phyloP scores from a whole-genome alignment of 129 eudicot genomes.

The Gnaphalium uliginosum region DNA sequence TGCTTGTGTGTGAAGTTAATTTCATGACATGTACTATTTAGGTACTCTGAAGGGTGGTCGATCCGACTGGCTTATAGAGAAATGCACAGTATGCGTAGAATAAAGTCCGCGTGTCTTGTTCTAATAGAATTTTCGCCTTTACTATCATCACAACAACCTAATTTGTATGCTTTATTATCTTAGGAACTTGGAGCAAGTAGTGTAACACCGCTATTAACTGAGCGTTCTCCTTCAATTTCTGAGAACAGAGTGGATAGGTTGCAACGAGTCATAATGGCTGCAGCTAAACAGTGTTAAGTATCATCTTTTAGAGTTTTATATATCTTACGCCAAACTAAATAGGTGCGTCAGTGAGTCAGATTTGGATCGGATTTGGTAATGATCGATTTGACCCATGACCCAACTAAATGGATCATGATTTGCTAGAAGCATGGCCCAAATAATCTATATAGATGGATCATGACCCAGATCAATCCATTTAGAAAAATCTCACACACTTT shows the following conservation, averaged over 20 bases:
- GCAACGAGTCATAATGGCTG: constrained; percentile 79
- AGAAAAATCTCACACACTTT: not conserved
- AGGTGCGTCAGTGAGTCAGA: not conserved
- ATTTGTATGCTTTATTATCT: constrained; percentile 21
- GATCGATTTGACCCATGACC: not conserved
- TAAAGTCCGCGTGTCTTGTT: not conserved
- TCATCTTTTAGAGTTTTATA: constrained; percentile 26
- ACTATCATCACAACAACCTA: constrained; percentile 1
- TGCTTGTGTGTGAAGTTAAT: not conserved
- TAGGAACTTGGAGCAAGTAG: constrained; percentile 97
- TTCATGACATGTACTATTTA: constrained; percentile 31
- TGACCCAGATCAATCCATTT: not conserved
- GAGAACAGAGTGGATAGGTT: constrained; percentile 86
- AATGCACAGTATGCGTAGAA: constrained; percentile 71
- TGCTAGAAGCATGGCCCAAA: not conserved
- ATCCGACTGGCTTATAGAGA: constrained; percentile 96
- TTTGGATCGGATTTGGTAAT: not conserved
- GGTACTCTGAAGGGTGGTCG: constrained; percentile 97
- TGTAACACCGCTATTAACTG: constrained; percentile 85
- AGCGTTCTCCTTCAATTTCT: constrained; percentile 79
- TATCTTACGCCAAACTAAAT: not conserved
- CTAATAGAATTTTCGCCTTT: constrained; percentile 7
- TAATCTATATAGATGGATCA: too few species aligned
- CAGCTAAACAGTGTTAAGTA: constrained; percentile 78
- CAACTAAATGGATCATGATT: not conserved